phyloP scores from a whole-genome alignment of 2,329 filamentous ascomycete species.

The Didymella pinodella region DNA sequence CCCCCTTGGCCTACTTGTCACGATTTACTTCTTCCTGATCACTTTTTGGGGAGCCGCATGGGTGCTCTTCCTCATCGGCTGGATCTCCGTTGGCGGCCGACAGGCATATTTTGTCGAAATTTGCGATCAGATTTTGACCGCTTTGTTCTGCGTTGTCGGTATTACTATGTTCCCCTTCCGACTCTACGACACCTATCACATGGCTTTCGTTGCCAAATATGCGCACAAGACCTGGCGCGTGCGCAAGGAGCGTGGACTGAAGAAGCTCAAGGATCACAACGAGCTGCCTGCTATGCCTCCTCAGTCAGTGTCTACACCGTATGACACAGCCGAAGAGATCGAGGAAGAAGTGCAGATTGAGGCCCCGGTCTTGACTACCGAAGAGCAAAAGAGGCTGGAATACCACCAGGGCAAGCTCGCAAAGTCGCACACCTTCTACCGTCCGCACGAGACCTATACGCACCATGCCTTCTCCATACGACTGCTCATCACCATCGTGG shows the following conservation, averaged over 20 bases:
- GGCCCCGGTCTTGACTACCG: constrained; percentile 66
- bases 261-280: constrained; percentile 71
- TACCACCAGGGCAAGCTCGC: constrained; percentile 82
- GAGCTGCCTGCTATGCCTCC: constrained; percentile 64
- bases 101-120: constrained; percentile 68
- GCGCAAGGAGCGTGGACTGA: constrained; percentile 67
- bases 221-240: constrained; percentile 70
- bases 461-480: constrained; percentile 80
- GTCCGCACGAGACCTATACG: constrained; percentile 85
- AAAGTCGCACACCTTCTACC: constrained; percentile 87
- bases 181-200: constrained; percentile 83
- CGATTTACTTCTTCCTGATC: constrained; percentile 85
- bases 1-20: constrained; percentile 82
- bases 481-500: constrained; percentile 76
- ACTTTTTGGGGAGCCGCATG: constrained; percentile 85
- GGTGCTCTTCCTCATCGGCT: constrained; percentile 87
- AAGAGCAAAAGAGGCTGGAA: constrained; percentile 72
- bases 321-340: constrained; percentile 51
- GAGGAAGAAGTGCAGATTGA: constrained; percentile 42
- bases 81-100: constrained; percentile 79
- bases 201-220: constrained; percentile 80
- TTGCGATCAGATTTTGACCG: constrained; percentile 66
- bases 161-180: constrained; percentile 74
- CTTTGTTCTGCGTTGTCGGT: constrained; percentile 68
- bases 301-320: constrained; percentile 44